A percentile compares a stretch with the other conserved stretches of the same genome.
Conservation (phyloP, 1,139 yeast species). For the Entelexis paramagnoliae region DNA sequence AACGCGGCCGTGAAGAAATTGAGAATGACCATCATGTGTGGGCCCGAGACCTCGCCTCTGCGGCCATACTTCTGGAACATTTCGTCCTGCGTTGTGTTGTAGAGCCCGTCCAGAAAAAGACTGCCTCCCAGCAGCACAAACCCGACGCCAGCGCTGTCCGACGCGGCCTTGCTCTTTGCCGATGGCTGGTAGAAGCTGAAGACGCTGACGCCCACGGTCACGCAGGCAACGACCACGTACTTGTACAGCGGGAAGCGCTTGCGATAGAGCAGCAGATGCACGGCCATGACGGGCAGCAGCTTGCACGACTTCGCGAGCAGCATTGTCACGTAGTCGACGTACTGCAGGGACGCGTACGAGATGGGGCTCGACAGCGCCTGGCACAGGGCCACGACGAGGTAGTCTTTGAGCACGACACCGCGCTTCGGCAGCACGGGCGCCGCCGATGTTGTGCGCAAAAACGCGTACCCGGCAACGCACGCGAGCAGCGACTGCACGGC, state of each 20-base stretch:
- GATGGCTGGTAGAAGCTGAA: slow-evolving; percentile 46
- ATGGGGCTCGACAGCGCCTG: slow-evolving; percentile 76
- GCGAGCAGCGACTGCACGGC: slow-evolving; percentile 67
- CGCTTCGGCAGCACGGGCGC: slow-evolving; percentile 28
- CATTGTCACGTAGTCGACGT: slow-evolving; percentile 78
- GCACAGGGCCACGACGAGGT: slow-evolving; percentile 59
- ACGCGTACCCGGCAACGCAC: slow-evolving; percentile 52
- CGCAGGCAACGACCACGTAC: slow-evolving; percentile 61
- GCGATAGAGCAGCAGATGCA: slow-evolving; percentile 64
- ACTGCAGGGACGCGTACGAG: slow-evolving; percentile 62
- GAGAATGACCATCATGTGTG: slow-evolving; percentile 75
- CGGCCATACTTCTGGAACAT: slow-evolving; percentile 41
- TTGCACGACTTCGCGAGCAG: slow-evolving; percentile 89
- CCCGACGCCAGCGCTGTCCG: slow-evolving; percentile 38
- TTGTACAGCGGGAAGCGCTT: slow-evolving; percentile 66
- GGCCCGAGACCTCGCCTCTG: slow-evolving; percentile 50
- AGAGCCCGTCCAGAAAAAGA: slow-evolving; percentile 76
- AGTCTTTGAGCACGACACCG: slow-evolving; percentile 34
- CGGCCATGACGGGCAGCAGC: slow-evolving; percentile 80
- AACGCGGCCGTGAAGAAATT: slow-evolving; percentile 46
- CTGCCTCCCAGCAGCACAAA: slow-evolving; percentile 48
- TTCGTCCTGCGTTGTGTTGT: slow-evolving; percentile 88
- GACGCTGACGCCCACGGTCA: slow-evolving; percentile 69
- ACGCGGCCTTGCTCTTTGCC: slow-evolving; percentile 21
- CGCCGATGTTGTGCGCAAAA: slow-evolving; percentile 33